Evolutionary conservation across 2,329 filamentous ascomycete species (phyloP).

Genomic region (Cladosporium sp.): DNA sequence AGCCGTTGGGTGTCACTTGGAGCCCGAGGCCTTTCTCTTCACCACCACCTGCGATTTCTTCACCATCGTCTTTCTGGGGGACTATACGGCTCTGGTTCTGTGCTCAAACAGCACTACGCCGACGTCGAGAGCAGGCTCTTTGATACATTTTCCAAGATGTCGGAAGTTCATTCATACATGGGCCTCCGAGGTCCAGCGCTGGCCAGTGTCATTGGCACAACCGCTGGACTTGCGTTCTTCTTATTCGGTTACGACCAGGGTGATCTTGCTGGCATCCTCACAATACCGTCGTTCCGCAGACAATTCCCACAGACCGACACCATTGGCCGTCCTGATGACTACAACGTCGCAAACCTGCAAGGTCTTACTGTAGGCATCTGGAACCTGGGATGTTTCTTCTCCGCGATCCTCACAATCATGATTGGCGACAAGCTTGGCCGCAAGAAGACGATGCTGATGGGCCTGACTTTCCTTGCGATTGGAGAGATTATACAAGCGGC

Average conservation of each 20-base stretch:
- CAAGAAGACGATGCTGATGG: conserved; percentile 60
- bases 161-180: conserved; percentile 13
- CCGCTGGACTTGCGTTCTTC: conserved; percentile 15
- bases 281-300: conserved; percentile 60
- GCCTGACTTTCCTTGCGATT: conserved; percentile 58
- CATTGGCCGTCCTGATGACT: conserved; percentile 37
- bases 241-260: conserved; percentile 64
- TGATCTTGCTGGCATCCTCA: conserved; percentile 55
- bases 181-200: conserved; percentile 19
- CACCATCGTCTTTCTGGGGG: background rate
- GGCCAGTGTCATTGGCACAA: conserved; percentile 10
- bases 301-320: conserved; percentile 44
- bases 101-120: background rate
- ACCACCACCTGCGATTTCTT: background rate
- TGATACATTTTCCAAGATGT: background rate
- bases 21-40: background rate
- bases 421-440: conserved; percentile 61
- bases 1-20: background rate
- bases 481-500: conserved; percentile 61
- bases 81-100: background rate
- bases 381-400: conserved; percentile 48
- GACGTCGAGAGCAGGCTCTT: background rate
- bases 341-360: conserved; percentile 42
- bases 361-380: conserved; percentile 43
- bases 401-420: conserved; percentile 45